Evolutionary conservation across 495 filamentous ascomycete species (phyloP).

Genomic region (Penicillium ochrochloron): DNA sequence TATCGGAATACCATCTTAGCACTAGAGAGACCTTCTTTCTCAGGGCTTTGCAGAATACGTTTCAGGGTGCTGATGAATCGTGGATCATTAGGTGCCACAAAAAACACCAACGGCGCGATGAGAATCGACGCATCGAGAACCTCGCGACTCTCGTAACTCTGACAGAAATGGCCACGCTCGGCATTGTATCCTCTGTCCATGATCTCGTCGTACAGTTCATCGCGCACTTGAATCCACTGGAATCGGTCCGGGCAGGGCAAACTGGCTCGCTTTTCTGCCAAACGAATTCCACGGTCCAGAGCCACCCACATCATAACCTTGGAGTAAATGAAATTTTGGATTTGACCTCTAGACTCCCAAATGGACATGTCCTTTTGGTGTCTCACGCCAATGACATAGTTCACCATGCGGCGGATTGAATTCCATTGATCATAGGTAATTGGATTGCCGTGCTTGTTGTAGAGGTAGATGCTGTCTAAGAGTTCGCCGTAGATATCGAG

Average conservation of each 20-base stretch:
- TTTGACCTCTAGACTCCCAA: slow-evolving; percentile 74
- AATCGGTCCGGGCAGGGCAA: slow-evolving; percentile 69
- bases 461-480: slow-evolving; percentile 75
- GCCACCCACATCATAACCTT: slow-evolving; percentile 81
- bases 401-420: slow-evolving; percentile 60
- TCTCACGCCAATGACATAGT: slow-evolving; percentile 51
- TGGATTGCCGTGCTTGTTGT: slow-evolving; percentile 78
- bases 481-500: slow-evolving; percentile 79
- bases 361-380: slow-evolving; percentile 74
- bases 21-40: slow-evolving; percentile 73
- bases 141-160: slow-evolving; percentile 71
- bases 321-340: slow-evolving; percentile 74
- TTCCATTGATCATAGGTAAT: slow-evolving; percentile 75
- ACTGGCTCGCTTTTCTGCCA: slow-evolving; percentile 67
- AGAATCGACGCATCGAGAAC: slow-evolving; percentile 71
- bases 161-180: slow-evolving; percentile 66
- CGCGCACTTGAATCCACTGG: slow-evolving; percentile 64
- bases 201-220: slow-evolving; percentile 71
- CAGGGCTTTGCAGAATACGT: slow-evolving; percentile 65
- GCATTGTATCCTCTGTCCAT: slow-evolving; percentile 71
- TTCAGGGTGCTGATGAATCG: slow-evolving; percentile 72
- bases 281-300: slow-evolving; percentile 69
- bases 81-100: slow-evolving; percentile 73
- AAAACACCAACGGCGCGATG: slow-evolving; percentile 76
- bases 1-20: slow-evolving; percentile 75